Conservation (phyloP, 306 rosid species). For the Lathyrus oleraceus region DNA sequence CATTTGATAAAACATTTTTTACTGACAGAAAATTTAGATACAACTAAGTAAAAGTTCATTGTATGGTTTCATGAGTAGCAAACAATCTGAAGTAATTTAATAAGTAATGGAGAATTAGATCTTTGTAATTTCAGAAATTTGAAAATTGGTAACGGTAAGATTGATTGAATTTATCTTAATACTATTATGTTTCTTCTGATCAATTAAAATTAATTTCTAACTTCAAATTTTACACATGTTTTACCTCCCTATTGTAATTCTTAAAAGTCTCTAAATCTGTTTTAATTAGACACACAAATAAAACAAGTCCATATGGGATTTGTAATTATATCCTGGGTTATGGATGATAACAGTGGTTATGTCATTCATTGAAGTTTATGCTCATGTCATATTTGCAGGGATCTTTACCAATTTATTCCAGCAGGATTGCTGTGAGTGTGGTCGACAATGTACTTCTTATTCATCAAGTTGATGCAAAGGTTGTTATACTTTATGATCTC, state of each 20-base stretch:
- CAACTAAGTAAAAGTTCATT: background rate
- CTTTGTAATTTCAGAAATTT: background rate
- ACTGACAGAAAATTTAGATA: slow-evolving; percentile 3
- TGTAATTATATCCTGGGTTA: slow-evolving; percentile 13
- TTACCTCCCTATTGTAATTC: slow-evolving; percentile 5
- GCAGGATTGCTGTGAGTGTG: slow-evolving; percentile 82
- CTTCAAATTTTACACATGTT: slow-evolving; percentile 17
- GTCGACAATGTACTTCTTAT: slow-evolving; percentile 91
- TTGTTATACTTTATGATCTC: slow-evolving; percentile 87
- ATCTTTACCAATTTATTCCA: slow-evolving; percentile 90
- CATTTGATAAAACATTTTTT: slow-evolving; percentile 19
- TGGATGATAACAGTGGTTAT: slow-evolving; percentile 25
- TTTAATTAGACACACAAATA: slow-evolving; percentile 24
- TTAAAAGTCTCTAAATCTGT: slow-evolving; percentile 3
- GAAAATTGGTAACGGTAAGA: slow-evolving; percentile 9
- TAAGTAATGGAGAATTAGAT: slow-evolving; percentile 18
- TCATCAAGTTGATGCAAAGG: slow-evolving; percentile 98
- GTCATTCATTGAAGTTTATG: slow-evolving; percentile 31
- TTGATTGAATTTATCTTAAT: slow-evolving; percentile 1
- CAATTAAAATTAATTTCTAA: background rate
- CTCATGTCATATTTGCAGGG: slow-evolving; percentile 67
- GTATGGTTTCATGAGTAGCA: slow-evolving; percentile 14
- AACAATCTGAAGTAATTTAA: slow-evolving; percentile 10
- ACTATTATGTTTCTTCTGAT: slow-evolving; percentile 13
- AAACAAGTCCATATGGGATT: slow-evolving; percentile 4